Base-by-base conservation (phyloP, 2,329 filamentous ascomycete species). In the Nemania serpens region DNA sequence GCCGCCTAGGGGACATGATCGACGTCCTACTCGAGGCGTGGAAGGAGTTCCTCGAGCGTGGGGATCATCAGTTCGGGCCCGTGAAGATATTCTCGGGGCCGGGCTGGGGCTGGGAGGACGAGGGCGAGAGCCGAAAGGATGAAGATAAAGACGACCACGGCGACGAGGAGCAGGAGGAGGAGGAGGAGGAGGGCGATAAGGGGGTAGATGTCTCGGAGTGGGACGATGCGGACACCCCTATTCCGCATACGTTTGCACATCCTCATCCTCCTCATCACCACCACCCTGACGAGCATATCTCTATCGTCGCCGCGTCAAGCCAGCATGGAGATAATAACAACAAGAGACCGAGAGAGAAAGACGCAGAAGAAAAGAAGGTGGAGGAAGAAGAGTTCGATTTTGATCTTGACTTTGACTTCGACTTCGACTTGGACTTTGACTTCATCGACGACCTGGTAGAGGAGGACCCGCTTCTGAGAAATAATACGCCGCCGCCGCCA, bases 381-480 rank as follows among this genome's bases (percentile, higher is more conserved):
- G 7, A 29, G 25, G 25, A 7, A 7, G 25, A 29, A 29, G 25
- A 29, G 4, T 29, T 29, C 7, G 25, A 29, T 7, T 7, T 29
- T 7, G 25, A 29, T 4, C 25, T 29, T 7, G 25, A 29, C 25
- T 29, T 7, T 29, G 25, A 29, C 4, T 7, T 29, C 7, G 25
- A 29, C 7, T 7, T 29, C 25, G 25, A 29, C 25, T 29, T 29
- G 4, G 25, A 20, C 9, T 61, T 63, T 5, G 64, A 65, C 2
- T 22, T 64, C 9, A 61, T 70, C 39, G 59, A 68, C 15, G 66
- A 70, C 34, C 22, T 69, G 0, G 68, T 68, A 7, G 59, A 65
- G 22, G 57, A 62, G 4, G 69, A 71, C n/a, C n/a, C n/a, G n/a
- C n/a, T n/a, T n/a, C n/a, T n/a, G n/a, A n/a, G n/a, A n/a, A n/a